phyloP scores from a whole-genome alignment of 768 basidiomycete genomes.

The Coprinopsis marcescibilis region DNA sequence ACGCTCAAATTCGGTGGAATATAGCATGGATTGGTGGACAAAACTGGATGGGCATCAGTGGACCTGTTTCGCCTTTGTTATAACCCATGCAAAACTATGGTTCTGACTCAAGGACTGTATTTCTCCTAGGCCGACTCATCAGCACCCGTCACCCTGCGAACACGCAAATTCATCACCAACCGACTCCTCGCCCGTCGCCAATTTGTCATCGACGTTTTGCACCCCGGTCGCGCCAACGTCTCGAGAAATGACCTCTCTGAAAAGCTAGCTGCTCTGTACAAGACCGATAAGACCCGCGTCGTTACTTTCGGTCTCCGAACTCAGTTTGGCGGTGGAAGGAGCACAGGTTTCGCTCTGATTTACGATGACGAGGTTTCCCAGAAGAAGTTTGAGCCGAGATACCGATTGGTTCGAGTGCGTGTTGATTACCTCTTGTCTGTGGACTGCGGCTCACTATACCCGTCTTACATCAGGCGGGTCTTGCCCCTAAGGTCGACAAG shows the following conservation, averaged over 20 bases:
- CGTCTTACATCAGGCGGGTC: slow-evolving; percentile 46
- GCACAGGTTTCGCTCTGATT: slow-evolving; percentile 95
- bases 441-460: slow-evolving; percentile 6
- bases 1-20: not conserved
- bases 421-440: not conserved
- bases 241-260: slow-evolving; percentile 87
- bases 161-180: slow-evolving; percentile 99
- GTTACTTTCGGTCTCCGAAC: slow-evolving; percentile 94
- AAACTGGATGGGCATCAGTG: slow-evolving; percentile 7
- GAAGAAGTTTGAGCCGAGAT: slow-evolving; percentile 95
- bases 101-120: slow-evolving; percentile 7
- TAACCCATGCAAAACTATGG: too few relatives aligned
- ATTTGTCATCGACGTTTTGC: slow-evolving; percentile 91
- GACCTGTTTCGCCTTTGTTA: too few relatives aligned
- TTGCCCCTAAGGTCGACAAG: slow-evolving; percentile 75
- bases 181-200: slow-evolving; percentile 93
- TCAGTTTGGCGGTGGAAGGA: slow-evolving; percentile 96
- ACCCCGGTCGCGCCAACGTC: slow-evolving; percentile 93
- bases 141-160: slow-evolving; percentile 91
- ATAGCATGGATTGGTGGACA: not conserved
- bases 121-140: slow-evolving; percentile 61
- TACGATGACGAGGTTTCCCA: slow-evolving; percentile 95
- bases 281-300: slow-evolving; percentile 84
- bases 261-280: slow-evolving; percentile 90
- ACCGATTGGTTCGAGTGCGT: slow-evolving; percentile 91